Conservation (phyloP, 371 early-diverging fungal species). For the Syncephalastrum sp. region DNA sequence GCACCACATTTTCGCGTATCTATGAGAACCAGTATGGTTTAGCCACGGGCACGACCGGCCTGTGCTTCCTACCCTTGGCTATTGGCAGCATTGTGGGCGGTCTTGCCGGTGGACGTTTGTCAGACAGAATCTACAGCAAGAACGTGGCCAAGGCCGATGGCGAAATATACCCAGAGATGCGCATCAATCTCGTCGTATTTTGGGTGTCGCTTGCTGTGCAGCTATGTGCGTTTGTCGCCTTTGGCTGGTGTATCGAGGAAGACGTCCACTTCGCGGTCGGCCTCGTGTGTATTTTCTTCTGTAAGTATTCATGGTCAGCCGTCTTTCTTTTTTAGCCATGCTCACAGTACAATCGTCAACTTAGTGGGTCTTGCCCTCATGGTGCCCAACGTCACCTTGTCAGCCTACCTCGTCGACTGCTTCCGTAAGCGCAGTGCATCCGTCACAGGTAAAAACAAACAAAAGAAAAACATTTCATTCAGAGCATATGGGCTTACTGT, state of each 20-base stretch:
- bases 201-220: conserved; percentile 15
- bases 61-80: conserved; percentile 3
- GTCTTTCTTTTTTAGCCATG: background rate
- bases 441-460: conserved; percentile 20
- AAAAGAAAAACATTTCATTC: background rate
- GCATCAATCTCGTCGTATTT: conserved; percentile 27
- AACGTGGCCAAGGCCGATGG: conserved; percentile 16
- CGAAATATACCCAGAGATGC: conserved; percentile 33
- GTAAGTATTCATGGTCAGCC: conserved; percentile 17
- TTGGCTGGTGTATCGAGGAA: conserved; percentile 41
- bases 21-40: conserved; percentile 9
- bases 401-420: conserved; percentile 43
- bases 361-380: conserved; percentile 33
- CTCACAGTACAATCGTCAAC: background rate
- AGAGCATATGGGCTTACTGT: background rate
- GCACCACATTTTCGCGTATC: conserved; percentile 25
- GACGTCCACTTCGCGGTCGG: conserved; percentile 39
- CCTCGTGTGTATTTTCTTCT: conserved; percentile 29
- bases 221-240: conserved; percentile 21
- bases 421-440: conserved; percentile 38
- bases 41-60: background rate
- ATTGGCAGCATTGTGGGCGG: background rate
- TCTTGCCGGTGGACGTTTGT: conserved; percentile 29
- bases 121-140: conserved; percentile 25
- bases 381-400: conserved; percentile 34